Evolutionary conservation across 768 basidiomycete genomes (phyloP), one percentile per base, ranked within the genome.

Genomic region (Tricholoma terreum): DNA sequence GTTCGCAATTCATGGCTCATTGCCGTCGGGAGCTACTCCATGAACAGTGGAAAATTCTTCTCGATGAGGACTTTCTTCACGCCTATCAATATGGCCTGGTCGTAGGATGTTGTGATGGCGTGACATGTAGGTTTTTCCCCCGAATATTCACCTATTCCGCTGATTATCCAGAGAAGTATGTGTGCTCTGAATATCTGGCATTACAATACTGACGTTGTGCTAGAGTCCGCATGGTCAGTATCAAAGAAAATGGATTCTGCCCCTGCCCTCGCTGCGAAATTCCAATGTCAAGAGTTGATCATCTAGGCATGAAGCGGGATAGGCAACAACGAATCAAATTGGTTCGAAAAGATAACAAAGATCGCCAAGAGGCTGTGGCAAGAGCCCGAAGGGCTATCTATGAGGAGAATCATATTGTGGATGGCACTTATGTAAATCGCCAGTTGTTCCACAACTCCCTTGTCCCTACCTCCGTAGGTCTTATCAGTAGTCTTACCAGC

Each of bases 111-210:
- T 15, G 4, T 36, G 49, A 50, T 40, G 56, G 56, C 3, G 6
- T 48, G n/a, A 27, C 21, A 7, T 19, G 22, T 22, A 19, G 56
- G 12, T 57, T 57, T 30, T 74, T 62, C 31, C 67, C 67, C 1
- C 56, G 62, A 0, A 62, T 74, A 0, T 68, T 74, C 21, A 71
- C 70, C 73, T n/a, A n/a, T n/a, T n/a, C n/a, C n/a, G n/a, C n/a
- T n/a, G n/a, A n/a, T n/a, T n/a, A n/a, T n/a, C n/a, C 73, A 0
- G 72, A 76, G 21, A 76, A n/a, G n/a, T n/a, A n/a, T n/a, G n/a
- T n/a, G n/a, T n/a, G n/a, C n/a, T n/a, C n/a, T n/a, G n/a, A n/a
- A n/a, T n/a, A n/a, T n/a, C n/a, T n/a, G n/a, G n/a, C n/a, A n/a
- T n/a, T n/a, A n/a, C n/a, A n/a, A n/a, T n/a, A n/a, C n/a, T n/a